Base-by-base conservation (phyloP, 177 flowering plant species). In the Vitis hybrid region DNA sequence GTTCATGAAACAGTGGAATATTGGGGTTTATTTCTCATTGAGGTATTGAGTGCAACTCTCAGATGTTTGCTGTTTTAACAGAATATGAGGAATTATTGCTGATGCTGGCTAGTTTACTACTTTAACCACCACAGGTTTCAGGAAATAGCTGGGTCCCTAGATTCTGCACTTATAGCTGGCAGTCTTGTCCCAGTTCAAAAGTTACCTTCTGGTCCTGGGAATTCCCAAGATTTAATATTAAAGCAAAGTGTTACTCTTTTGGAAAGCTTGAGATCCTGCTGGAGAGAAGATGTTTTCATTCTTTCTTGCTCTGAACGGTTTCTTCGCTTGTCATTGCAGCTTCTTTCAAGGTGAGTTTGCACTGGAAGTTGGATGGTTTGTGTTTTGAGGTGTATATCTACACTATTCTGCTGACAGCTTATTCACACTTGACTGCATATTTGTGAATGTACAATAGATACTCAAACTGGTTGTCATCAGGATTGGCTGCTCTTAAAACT, bases 1-100 rank as follows among this genome's bases (percentile, higher is more conserved):
- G 30, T 96, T 96, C 82, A 80, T 96, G 88, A 96, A 89, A 80
- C 97, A 85, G 61, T 96, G 99, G 99, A 96, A 96, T 73, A 63
- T 92, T 77, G 97, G 97, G 48, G 98, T 88, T 59, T 95, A 96
- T 79, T 96, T 90, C 81, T 87, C 94, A 49, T 70, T 93, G 75
- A 91, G 98, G 99, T 95, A 84, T 24, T 70, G 57, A 58, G 24
- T 76, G 15, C 66, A 75, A 8, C 49, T 75, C 27, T 40, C 17
- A 32, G 49, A 65, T 59, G 51, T 27, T 2, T 6, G 11, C 49
- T 60, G 21, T 19, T 32, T 14, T 67, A 9, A n/a, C 13, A 19
- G 11, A 15, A n/a, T 56, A 11, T 15, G 49, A 35, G 46, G 1
- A 4, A 24, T 30, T 62, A 60, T 17, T 3, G 30, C 52, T 64